phyloP scores from a whole-genome alignment of 2,329 filamentous ascomycete species.

The Acarospora socialis region DNA sequence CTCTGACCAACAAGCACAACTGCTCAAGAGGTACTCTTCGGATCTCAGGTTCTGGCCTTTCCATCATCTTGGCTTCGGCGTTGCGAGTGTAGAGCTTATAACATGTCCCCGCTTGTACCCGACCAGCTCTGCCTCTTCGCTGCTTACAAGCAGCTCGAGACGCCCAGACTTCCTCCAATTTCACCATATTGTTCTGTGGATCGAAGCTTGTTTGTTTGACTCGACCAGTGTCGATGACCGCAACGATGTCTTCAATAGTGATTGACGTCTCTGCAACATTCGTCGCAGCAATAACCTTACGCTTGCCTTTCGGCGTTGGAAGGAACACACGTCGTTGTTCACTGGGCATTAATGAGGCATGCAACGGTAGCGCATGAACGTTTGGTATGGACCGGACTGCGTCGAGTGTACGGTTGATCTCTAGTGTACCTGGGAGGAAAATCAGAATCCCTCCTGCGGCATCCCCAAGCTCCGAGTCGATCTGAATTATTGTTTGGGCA shows the following conservation, averaged over 20 bases:
- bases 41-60: conserved; percentile 86
- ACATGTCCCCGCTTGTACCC: conserved; percentile 80
- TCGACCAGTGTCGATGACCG: conserved; percentile 85
- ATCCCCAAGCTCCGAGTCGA: conserved; percentile 60
- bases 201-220: conserved; percentile 97
- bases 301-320: conserved; percentile 58
- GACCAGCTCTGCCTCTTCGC: conserved; percentile 77
- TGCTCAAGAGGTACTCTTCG: conserved; percentile 85
- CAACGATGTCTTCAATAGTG: conserved; percentile 93
- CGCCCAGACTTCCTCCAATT: conserved; percentile 88
- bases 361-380: conserved; percentile 70
- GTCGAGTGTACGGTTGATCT: conserved; percentile 71
- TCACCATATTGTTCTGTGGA: conserved; percentile 81
- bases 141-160: conserved; percentile 91
- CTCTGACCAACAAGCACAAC: conserved; percentile 82
- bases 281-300: conserved; percentile 87
- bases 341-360: conserved; percentile 76
- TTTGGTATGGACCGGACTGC: conserved; percentile 49
- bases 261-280: conserved; percentile 98
- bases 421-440: conserved; percentile 80
- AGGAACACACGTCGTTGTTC: conserved; percentile 84
- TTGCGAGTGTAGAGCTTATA: conserved; percentile 90
- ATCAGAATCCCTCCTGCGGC: conserved; percentile 83
- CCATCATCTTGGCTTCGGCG: conserved; percentile 69
- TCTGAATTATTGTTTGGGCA: conserved; percentile 61